phyloP scores from a whole-genome alignment of 805 yeast species.

The Ogataea pignaliae region DNA sequence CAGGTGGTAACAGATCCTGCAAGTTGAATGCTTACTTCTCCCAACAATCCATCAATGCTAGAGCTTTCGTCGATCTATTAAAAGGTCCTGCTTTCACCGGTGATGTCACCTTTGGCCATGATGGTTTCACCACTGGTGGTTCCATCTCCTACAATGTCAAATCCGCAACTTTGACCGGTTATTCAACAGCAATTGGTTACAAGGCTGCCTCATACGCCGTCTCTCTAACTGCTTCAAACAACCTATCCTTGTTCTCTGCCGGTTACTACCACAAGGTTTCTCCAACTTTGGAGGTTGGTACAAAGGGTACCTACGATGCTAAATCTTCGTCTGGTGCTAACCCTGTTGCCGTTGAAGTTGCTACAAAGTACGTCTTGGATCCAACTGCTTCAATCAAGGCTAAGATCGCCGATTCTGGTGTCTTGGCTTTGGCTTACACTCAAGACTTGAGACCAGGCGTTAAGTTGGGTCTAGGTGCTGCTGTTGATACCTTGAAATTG shows the following conservation, averaged over 20 bases:
- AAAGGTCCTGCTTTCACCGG: constrained; percentile 96
- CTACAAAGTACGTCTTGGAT: constrained; percentile 92
- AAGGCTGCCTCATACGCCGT: constrained; percentile 81
- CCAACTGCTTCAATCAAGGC: constrained; percentile 88
- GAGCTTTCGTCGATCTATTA: constrained; percentile 90
- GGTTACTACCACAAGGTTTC: constrained; percentile 96
- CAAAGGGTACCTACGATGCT: constrained; percentile 94
- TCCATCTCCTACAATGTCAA: constrained; percentile 95
- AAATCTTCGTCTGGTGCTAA: constrained; percentile 63
- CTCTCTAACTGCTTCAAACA: constrained; percentile 78
- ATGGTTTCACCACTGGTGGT: constrained; percentile 95
- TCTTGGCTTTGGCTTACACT: constrained; percentile 89
- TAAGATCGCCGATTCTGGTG: constrained; percentile 93
- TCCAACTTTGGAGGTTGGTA: constrained; percentile 92
- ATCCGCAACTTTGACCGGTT: constrained; percentile 87
- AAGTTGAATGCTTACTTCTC: constrained; percentile 86
- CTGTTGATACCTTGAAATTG: constrained; percentile 91
- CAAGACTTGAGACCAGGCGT: constrained; percentile 96
- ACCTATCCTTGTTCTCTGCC: constrained; percentile 86
- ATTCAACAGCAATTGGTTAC: constrained; percentile 93
- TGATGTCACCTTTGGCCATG: constrained; percentile 92
- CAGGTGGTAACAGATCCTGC: constrained; percentile 81
- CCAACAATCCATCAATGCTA: constrained; percentile 89
- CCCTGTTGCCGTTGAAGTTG: constrained; percentile 90
- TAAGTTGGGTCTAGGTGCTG: constrained; percentile 93